Evolutionary conservation across 768 basidiomycete species (phyloP), one percentile per base, ranked within the genome.

Genomic region (Pleurotus eryngii): DNA sequence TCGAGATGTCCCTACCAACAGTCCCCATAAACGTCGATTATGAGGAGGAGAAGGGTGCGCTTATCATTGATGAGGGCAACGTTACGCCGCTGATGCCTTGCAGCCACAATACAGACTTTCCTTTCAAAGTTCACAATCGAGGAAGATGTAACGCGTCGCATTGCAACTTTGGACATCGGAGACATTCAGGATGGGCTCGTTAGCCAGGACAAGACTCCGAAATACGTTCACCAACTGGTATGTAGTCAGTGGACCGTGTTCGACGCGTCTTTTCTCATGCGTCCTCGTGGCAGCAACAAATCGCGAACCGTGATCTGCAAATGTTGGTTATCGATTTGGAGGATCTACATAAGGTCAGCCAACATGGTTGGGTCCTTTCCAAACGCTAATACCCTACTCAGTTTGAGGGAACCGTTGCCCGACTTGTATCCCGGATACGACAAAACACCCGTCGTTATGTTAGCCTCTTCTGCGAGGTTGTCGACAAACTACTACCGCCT

Each of bases 261-360:
- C 62, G 62, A 70, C 68, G 70, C 63, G 65, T 72, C 59, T 51
- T 62, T 46, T 58, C 65, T 66, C 63, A 56, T 55, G 63, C 61
- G 55, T 71, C 39, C 46, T 14, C 42, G 37, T 22, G 63, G 26
- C 65, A 95, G 94, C 92, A 94, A 95, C 76, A 78, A 45, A 84
- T 99, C 59, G 92, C 96, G 49, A 96, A 99, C 72, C 83, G 97
- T 37, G 92, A 97, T 60, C 89, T 94, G 70, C 85, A 93, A 63
- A 90, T 90, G 83, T 75, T 99, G 8, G 76, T 86, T 40, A 84
- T 99, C 59, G 93, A 96, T 64, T 70, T 99, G 20, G 92, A 94
- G 67, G 97, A 99, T 72, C 75, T 98, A 40, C 78, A 80, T 59
- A 80, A 85, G 60, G 95, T 89, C 63, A 65, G 80, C 64, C 11